phyloP scores from a whole-genome alignment of 2,329 filamentous ascomycete species.

The Curvularia hawaiiensis region DNA sequence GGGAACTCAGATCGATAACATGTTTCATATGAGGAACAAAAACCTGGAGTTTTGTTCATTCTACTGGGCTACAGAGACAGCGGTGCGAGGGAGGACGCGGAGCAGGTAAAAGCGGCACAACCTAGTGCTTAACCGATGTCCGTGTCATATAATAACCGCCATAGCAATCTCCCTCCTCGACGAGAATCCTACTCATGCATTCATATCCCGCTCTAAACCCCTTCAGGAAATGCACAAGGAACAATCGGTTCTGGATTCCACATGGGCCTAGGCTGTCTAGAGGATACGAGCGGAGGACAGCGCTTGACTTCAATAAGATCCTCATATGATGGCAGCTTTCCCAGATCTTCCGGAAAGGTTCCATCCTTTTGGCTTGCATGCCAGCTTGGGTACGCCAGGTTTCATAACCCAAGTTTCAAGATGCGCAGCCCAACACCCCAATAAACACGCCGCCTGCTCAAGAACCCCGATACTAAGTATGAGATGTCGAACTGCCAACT shows the following conservation, averaged over 20 bases:
- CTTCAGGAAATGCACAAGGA: not conserved
- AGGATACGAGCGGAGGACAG: not conserved
- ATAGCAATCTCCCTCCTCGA: not conserved
- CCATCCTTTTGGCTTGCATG: not conserved
- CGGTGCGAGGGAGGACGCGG: not conserved
- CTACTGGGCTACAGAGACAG: not conserved
- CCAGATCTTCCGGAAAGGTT: not conserved
- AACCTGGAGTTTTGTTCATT: too few species aligned
- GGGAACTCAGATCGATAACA: not conserved
- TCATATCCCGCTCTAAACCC: not conserved
- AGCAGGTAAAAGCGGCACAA: not conserved
- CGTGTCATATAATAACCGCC: not conserved
- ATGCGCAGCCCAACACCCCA: not conserved
- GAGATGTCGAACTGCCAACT: not conserved
- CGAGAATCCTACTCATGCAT: not conserved
- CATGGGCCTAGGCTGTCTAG: not conserved
- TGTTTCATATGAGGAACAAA: too few species aligned
- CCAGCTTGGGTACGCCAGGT: not conserved
- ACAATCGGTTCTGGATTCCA: not conserved
- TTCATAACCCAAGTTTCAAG: not conserved
- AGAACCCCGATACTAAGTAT: not conserved
- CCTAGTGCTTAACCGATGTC: not conserved
- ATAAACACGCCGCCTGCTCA: not conserved
- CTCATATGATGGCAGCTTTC: not conserved
- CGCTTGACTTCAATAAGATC: not conserved